Evolutionary conservation across 2,329 filamentous ascomycete genomes (phyloP), one percentile per base, ranked within the genome.

Genomic region (Conoideocrella luteorostrata): DNA sequence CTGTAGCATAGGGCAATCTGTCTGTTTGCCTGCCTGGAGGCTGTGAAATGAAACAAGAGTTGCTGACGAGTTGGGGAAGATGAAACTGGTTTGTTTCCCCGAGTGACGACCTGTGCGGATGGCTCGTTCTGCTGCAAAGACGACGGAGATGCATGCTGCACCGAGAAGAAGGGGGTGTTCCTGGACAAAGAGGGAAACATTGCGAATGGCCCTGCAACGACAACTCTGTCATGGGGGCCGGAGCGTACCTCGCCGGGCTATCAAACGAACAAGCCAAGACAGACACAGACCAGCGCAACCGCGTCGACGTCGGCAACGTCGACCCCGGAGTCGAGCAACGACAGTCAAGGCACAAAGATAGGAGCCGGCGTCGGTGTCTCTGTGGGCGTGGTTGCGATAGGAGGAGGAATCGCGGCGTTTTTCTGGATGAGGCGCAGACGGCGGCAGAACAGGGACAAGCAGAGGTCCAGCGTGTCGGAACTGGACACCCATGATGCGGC

Each of bases 71-170:
- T 30, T 18, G 6, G 7, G 38, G 41, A 39, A 23, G 41, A 43
- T 15, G 18, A 6, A 7, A 20, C 4, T 2, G 7, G 5, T 7
- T 4, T 6, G 11, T 43, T 43, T 34, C 41, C 41, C 13, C 26
- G 20, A 22, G 34, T 43, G 4, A 13, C 7, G 1, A 13, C 35
- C 12, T 43, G 41, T 18, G 18, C 9, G 12, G 41, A 43, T 34
- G 33, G 41, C 18, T 43, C 41, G 10, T 38, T 38, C 26, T 43
- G 41, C 34, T 43, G 41, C 35, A n/a, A 43, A 15, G 13, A 21
- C 7, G 24, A 43, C 24, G 13, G 24, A 4, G 4, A 4, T 7
- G 13, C n/a, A 4, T 43, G 41, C 34, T 43, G 41, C 26, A n/a
- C 10, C 11, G 32, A 20, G 4, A 30, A 30, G 7, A 28, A 23